A percentile compares a stretch with the other conserved stretches of the same genome.
phyloP scores from a whole-genome alignment of 345 rosid species.

The Toxicodendron radicans region DNA sequence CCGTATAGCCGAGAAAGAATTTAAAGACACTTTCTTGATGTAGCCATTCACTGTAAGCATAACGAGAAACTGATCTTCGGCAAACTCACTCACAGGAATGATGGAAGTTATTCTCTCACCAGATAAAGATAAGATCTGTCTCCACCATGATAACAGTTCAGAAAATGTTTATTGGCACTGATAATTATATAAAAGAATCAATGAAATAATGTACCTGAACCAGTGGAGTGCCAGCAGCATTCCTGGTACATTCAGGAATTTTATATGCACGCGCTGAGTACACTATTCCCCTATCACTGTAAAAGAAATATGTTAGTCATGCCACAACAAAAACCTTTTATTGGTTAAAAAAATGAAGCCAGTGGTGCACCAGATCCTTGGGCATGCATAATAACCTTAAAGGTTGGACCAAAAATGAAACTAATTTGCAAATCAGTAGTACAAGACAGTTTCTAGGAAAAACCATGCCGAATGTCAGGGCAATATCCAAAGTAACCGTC shows the following conservation, averaged over 20 bases:
- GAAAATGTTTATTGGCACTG: conserved; percentile 19
- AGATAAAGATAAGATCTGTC: conserved; percentile 78
- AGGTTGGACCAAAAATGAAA: background rate
- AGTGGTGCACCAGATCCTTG: background rate
- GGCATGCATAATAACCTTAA: background rate
- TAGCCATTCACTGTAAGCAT: conserved; percentile 96
- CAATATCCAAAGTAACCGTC: background rate
- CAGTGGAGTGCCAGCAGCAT: conserved; percentile 91
- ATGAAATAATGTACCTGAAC: conserved; percentile 62
- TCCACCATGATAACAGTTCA: conserved; percentile 21
- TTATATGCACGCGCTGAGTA: conserved; percentile 93
- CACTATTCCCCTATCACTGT: conserved; percentile 88
- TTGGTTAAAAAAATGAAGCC: background rate
- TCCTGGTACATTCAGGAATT: conserved; percentile 86
- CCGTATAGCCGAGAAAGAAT: conserved; percentile 77
- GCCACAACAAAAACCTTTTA: background rate
- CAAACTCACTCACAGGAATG: conserved; percentile 83
- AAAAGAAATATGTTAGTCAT: conserved; percentile 18
- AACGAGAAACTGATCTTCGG: conserved; percentile 73
- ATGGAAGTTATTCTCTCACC: conserved; percentile 98
- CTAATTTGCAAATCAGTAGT: background rate
- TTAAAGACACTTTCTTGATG: conserved; percentile 94
- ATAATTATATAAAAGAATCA: conserved; percentile 5
- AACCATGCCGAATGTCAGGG: background rate
- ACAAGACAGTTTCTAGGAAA: background rate